Base-by-base conservation (phyloP, 1,139 yeast species). In the Pichia sp. region DNA sequence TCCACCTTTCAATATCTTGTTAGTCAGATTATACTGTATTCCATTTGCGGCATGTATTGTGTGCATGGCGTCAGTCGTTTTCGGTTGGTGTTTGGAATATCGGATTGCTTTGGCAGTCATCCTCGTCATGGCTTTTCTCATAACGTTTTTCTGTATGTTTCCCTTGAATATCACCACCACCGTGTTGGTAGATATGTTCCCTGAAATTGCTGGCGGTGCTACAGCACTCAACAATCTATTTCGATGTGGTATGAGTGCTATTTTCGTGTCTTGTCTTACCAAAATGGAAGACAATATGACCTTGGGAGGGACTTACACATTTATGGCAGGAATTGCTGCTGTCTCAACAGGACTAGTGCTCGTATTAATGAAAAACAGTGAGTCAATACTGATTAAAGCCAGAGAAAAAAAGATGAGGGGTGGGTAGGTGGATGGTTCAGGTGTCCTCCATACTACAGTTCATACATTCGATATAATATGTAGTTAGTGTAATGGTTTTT, bases 11-110 rank as follows among this genome's bases (percentile, higher is more conserved):
- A 73, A 70, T 61, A 73, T 82, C 31, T 75, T 79, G 55, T 72
- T 71, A 43, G 78, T 83, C 5, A 72, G 88, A 47, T 66, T 84
- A 47, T 65, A 65, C 40, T 66, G 68, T 46, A 72, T 69, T 36
- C 68, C 73, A 1, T 59, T 72, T 30, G 77, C 82, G 57, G 56
- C 74, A 48, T 5, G 66, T 42, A 32, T 75, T 2, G 65, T 75
- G 26, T 61, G 75, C n/a, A 63, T 67, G 4, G 75, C 81, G 0
- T 67, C 78, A 4, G 59, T 82, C 1, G 69, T 81, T 0, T 87
- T 79, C 70, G 95, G 93, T 1, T 88, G 96, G 95, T 78, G 87
- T 51, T 62, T 87, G 5, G 73, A 79, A 46, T 65, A 74, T 30
- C 67, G 73, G 11, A 78, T 77, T 0, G 75, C 75, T 46, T 69